Conservation (phyloP, 306 rosid species). For the Vigna reflexopilosa region DNA sequence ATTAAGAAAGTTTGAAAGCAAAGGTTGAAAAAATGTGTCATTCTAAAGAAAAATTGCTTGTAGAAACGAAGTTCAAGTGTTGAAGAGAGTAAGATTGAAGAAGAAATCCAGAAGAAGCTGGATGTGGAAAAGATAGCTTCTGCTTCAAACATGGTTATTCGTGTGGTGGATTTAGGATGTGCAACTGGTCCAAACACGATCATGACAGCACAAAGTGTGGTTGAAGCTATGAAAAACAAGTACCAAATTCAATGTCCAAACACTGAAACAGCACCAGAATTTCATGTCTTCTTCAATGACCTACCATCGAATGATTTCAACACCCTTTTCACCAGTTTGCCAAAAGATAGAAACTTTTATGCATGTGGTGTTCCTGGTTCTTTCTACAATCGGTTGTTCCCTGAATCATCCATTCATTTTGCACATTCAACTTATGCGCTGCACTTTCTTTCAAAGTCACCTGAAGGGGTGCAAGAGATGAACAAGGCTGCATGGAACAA, state of each 20-base stretch:
- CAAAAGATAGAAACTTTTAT: slow-evolving; percentile 42
- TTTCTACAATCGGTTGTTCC: slow-evolving; percentile 50
- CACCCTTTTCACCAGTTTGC: slow-evolving; percentile 51
- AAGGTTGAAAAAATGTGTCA: neutral
- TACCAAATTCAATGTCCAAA: slow-evolving; percentile 20
- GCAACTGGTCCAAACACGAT: slow-evolving; percentile 62
- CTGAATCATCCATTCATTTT: slow-evolving; percentile 52
- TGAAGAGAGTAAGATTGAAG: slow-evolving; percentile 41
- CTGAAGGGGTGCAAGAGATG: slow-evolving; percentile 38
- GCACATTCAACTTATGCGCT: slow-evolving; percentile 34
- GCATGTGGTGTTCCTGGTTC: slow-evolving; percentile 58
- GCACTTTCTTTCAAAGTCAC: slow-evolving; percentile 55
- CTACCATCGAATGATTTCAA: slow-evolving; percentile 55
- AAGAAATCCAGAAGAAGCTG: slow-evolving; percentile 48
- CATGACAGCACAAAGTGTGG: slow-evolving; percentile 11
- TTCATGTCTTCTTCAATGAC: slow-evolving; percentile 58
- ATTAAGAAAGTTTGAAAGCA: too few species aligned
- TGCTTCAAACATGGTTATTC: slow-evolving; percentile 32
- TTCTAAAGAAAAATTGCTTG: neutral
- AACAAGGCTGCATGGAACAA: slow-evolving; percentile 48
- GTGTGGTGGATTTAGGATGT: slow-evolving; percentile 61
- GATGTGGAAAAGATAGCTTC: slow-evolving; percentile 42
- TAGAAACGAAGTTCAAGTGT: slow-evolving; percentile 45
- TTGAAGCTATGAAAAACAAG: slow-evolving; percentile 51
- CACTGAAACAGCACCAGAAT: slow-evolving; percentile 24